A percentile compares a stretch with the other conserved stretches of the same genome.
Evolutionary conservation across 2,329 filamentous ascomycete species (phyloP).

Genomic region (Simplicillium aogashimaense): DNA sequence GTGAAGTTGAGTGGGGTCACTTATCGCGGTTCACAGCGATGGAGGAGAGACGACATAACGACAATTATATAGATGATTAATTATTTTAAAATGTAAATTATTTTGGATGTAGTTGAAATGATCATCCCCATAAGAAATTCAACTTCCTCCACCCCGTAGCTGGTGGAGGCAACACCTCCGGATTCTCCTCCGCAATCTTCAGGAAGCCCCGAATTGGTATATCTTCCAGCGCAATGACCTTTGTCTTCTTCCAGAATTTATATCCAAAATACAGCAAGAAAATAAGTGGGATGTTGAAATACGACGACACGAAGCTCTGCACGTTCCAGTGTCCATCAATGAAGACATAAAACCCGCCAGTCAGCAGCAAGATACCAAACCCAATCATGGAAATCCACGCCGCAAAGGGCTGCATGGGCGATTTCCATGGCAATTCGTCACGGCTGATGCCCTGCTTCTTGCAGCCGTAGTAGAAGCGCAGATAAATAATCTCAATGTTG

Average conservation of each 20-base stretch:
- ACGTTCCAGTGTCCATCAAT: constrained; percentile 50
- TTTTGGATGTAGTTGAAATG: too few relatives aligned
- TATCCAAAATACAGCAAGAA: constrained; percentile 45
- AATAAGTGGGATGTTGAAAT: constrained; percentile 48
- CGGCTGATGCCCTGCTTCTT: constrained; percentile 32
- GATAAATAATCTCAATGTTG: constrained; percentile 38
- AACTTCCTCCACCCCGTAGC: constrained; percentile 9
- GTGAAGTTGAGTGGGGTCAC: too few relatives aligned
- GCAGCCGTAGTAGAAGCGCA: constrained; percentile 43
- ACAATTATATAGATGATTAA: too few relatives aligned
- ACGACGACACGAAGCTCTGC: constrained; percentile 48
- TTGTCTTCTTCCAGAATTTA: constrained; percentile 27
- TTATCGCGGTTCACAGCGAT: too few relatives aligned
- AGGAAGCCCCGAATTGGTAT: constrained; percentile 12
- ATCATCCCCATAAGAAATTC: constrained; percentile 10
- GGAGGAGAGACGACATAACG: too few relatives aligned
- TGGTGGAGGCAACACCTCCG: constrained; percentile 3
- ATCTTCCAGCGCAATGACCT: constrained; percentile 8
- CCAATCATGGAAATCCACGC: constrained; percentile 45
- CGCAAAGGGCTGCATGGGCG: constrained; percentile 44
- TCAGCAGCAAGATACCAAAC: constrained; percentile 47
- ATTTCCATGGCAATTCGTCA: constrained; percentile 33
- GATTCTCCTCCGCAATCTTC: constrained; percentile 7
- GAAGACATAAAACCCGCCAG: constrained; percentile 64
- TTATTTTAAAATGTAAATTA: too few relatives aligned